A percentile compares a stretch with the other conserved stretches of the same genome.
phyloP scores from a whole-genome alignment of 2,329 filamentous ascomycete species.

The Metarhizium robertsii region DNA sequence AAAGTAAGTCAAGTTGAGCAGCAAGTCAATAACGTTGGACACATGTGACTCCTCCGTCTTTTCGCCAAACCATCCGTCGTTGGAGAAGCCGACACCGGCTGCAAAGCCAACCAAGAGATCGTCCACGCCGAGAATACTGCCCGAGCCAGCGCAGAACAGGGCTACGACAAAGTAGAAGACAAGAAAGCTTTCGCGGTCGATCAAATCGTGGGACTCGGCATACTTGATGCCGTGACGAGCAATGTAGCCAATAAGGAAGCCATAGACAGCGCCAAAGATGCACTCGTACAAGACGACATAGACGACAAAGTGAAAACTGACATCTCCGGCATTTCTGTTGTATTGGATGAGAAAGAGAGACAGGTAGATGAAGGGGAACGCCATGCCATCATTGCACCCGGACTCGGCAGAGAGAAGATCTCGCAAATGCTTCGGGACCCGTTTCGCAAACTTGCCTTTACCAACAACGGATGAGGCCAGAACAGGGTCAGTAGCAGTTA shows the following conservation, averaged over 20 bases:
- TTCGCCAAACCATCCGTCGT: slow-evolving; percentile 97
- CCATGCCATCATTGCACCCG: slow-evolving; percentile 99
- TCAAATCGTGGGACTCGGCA: slow-evolving; percentile 75
- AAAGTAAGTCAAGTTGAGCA: slow-evolving; percentile 96
- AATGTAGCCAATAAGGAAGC: slow-evolving; percentile 79
- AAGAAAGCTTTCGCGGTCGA: slow-evolving; percentile 93
- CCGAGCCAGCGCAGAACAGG: slow-evolving; percentile 89
- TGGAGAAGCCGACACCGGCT: slow-evolving; percentile 96
- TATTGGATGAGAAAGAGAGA: slow-evolving; percentile 84
- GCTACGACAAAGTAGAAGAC: slow-evolving; percentile 98
- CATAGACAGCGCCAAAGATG: slow-evolving; percentile 82
- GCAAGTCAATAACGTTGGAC: slow-evolving; percentile 95
- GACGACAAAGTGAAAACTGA: slow-evolving; percentile 80
- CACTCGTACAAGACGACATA: slow-evolving; percentile 92
- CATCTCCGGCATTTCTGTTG: slow-evolving; percentile 54
- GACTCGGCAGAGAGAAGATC: slow-evolving; percentile 94
- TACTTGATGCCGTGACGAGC: slow-evolving; percentile 84
- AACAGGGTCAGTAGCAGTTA: slow-evolving; percentile 95
- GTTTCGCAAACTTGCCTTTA: slow-evolving; percentile 97
- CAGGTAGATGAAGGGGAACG: slow-evolving; percentile 94
- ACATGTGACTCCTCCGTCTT: slow-evolving; percentile 98
- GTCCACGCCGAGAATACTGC: slow-evolving; percentile 83
- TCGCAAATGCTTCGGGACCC: slow-evolving; percentile 93
- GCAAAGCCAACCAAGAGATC: slow-evolving; percentile 92
- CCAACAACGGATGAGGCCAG: slow-evolving; percentile 95